Percentiles rank a stretch among this genome's conserved stretches.
Conservation (phyloP, 805 yeast genomes). For the Schwanniomyces polymorphus region DNA sequence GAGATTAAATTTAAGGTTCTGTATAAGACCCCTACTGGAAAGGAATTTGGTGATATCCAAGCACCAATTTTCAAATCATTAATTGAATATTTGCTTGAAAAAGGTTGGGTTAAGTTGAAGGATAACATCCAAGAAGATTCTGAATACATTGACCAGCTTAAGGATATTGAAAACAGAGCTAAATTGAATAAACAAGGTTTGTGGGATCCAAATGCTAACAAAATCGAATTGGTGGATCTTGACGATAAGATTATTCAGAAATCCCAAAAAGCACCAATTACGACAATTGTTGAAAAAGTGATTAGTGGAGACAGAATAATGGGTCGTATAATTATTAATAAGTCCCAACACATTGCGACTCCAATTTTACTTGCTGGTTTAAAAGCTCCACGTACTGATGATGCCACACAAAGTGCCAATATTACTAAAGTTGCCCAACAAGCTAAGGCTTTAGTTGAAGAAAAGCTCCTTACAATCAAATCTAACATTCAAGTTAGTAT, state of each 20-base stretch:
- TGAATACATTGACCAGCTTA: constrained; percentile 38
- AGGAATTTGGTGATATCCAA: constrained; percentile 72
- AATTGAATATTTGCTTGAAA: constrained; percentile 51
- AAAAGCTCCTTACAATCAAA: constrained; percentile 60
- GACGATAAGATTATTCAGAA: constrained; percentile 30
- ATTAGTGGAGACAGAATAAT: constrained; percentile 78
- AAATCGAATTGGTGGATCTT: constrained; percentile 23
- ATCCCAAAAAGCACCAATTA: constrained; percentile 42
- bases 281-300: constrained; percentile 71
- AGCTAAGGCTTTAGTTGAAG: constrained; percentile 64
- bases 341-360: constrained; percentile 53
- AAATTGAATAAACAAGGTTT: constrained; percentile 51
- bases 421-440: constrained; percentile 64
- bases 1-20: constrained; percentile 57
- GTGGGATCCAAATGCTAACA: constrained; percentile 39
- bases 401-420: constrained; percentile 33
- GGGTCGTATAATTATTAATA: constrained; percentile 52
- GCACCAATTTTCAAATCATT: constrained; percentile 64
- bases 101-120: constrained; percentile 64
- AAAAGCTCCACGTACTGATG: constrained; percentile 67
- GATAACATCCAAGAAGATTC: constrained; percentile 46
- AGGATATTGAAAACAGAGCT: constrained; percentile 50
- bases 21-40: constrained; percentile 52
- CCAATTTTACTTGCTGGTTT: constrained; percentile 74
- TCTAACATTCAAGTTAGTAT: constrained; percentile 52